Evolutionary conservation across 345 rosid species (phyloP).

Genomic region (Anacardium occidentale): DNA sequence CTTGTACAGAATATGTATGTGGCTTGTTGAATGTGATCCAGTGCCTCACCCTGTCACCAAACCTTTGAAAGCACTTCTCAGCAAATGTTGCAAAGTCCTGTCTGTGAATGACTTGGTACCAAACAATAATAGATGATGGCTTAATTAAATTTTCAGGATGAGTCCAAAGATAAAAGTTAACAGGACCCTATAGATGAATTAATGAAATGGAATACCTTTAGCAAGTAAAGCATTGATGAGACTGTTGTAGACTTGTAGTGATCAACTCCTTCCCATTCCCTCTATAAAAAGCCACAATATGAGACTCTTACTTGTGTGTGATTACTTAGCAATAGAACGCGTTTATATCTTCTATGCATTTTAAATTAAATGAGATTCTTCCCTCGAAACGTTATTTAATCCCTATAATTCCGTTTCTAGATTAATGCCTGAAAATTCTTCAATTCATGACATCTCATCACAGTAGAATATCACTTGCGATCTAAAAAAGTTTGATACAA

Average conservation of each 20-base stretch:
- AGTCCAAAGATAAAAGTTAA: neutral
- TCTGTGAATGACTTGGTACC: conserved; percentile 35
- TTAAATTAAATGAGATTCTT: too few species aligned
- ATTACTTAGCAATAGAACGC: too few species aligned
- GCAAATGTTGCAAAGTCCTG: conserved; percentile 74
- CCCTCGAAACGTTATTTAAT: too few species aligned
- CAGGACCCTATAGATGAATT: neutral
- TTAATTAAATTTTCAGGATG: neutral
- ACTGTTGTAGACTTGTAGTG: conserved; percentile 84
- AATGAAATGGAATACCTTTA: conserved; percentile 40
- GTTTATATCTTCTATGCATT: too few species aligned
- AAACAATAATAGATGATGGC: neutral
- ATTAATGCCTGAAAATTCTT: too few species aligned
- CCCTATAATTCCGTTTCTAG: too few species aligned
- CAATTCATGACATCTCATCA: too few species aligned
- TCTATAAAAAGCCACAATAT: conserved; percentile 32
- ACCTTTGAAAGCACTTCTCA: conserved; percentile 77
- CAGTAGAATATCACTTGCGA: too few species aligned
- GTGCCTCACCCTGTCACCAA: conserved; percentile 89
- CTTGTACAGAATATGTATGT: conserved; percentile 74
- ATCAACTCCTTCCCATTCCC: conserved; percentile 83
- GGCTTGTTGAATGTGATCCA: conserved; percentile 98
- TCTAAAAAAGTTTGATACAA: too few species aligned
- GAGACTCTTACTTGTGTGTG: too few species aligned
- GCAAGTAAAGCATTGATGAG: conserved; percentile 79